These are phyloP conservation scores for Gymnopilus junonius DNA, from an alignment of 768 basidiomycete species.

Conservation along the genomic window DNA sequence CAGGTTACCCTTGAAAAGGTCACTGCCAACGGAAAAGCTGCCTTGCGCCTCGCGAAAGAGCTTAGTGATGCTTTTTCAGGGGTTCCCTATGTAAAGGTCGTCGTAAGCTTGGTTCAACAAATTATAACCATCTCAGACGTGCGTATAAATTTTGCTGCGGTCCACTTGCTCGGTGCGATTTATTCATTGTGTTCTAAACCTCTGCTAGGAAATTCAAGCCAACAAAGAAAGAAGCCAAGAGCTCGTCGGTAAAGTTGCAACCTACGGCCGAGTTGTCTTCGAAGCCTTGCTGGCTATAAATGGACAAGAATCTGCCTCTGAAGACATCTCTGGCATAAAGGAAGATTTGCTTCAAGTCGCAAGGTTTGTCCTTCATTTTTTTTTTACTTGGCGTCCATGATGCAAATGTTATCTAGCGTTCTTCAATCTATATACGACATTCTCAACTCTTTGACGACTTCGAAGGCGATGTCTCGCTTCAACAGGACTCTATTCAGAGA, in stretches of 20 bases:
- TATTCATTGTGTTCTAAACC: too few species aligned
- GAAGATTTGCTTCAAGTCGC: constrained; percentile 24
- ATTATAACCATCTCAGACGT: constrained; percentile 33
- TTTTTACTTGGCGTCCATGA: background rate
- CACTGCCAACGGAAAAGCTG: background rate
- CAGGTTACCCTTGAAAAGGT: background rate
- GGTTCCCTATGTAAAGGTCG: constrained; percentile 30
- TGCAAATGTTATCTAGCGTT: constrained; percentile 15
- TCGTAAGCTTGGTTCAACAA: constrained; percentile 26
- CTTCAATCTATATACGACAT: constrained; percentile 24
- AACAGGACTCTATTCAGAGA: constrained; percentile 23
- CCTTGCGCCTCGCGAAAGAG: constrained; percentile 14
- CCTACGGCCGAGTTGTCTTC: constrained; percentile 29
- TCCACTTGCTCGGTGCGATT: too few species aligned
- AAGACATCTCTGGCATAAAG: constrained; percentile 19
- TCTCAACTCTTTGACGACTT: constrained; percentile 14
- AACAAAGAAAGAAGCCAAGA: constrained; percentile 27
- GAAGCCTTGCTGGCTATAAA: constrained; percentile 21
- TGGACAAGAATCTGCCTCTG: background rate
- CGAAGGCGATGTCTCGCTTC: constrained; percentile 18
- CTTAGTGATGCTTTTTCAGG: constrained; percentile 22
- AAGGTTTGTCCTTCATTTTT: constrained; percentile 13
- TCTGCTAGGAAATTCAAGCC: constrained; percentile 24
- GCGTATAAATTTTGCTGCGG: too few species aligned
- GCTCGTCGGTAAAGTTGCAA: constrained; percentile 27